Evolutionary conservation across 2,329 filamentous ascomycete species (phyloP).

Genomic region (Fusarium sp.): DNA sequence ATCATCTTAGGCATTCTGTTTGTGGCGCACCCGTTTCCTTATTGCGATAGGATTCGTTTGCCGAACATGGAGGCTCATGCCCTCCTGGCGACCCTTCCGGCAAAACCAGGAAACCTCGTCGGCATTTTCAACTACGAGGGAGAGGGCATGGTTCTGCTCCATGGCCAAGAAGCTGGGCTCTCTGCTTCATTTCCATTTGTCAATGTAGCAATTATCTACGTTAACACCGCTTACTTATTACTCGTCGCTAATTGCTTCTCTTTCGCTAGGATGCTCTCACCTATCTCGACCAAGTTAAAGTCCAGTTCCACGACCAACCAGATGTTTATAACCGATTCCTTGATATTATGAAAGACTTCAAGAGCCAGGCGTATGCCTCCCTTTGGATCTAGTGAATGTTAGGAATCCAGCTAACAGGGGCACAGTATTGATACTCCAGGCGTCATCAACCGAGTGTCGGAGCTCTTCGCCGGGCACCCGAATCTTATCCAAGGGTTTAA

Average conservation of each 20-base stretch:
- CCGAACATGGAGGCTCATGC: slow-evolving; percentile 20
- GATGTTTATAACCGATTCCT: slow-evolving; percentile 97
- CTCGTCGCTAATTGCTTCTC: slow-evolving; percentile 24
- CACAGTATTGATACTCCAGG: slow-evolving; percentile 91
- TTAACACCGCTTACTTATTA: neutral
- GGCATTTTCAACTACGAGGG: slow-evolving; percentile 40
- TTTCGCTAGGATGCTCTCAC: slow-evolving; percentile 76
- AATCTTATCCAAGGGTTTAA: slow-evolving; percentile 98
- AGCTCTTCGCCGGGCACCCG: slow-evolving; percentile 94
- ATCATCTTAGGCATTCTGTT: slow-evolving; percentile 2
- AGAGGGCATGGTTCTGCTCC: slow-evolving; percentile 39
- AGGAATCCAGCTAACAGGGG: slow-evolving; percentile 45
- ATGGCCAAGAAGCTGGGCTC: slow-evolving; percentile 32
- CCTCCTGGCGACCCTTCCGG: slow-evolving; percentile 15
- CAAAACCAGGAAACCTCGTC: slow-evolving; percentile 36
- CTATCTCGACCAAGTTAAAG: slow-evolving; percentile 98
- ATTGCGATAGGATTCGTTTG: slow-evolving; percentile 3
- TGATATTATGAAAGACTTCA: slow-evolving; percentile 99
- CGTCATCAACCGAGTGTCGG: slow-evolving; percentile 95
- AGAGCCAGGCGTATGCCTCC: slow-evolving; percentile 85
- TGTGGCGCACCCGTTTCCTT: slow-evolving; percentile 1
- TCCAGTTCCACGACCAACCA: slow-evolving; percentile 95
- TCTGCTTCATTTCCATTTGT: slow-evolving; percentile 42
- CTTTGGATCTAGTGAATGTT: neutral
- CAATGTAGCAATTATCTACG: slow-evolving; percentile 41